Evolutionary conservation across 495 filamentous ascomycete species (phyloP).

Genomic region (Aspergillus avenaceus): DNA sequence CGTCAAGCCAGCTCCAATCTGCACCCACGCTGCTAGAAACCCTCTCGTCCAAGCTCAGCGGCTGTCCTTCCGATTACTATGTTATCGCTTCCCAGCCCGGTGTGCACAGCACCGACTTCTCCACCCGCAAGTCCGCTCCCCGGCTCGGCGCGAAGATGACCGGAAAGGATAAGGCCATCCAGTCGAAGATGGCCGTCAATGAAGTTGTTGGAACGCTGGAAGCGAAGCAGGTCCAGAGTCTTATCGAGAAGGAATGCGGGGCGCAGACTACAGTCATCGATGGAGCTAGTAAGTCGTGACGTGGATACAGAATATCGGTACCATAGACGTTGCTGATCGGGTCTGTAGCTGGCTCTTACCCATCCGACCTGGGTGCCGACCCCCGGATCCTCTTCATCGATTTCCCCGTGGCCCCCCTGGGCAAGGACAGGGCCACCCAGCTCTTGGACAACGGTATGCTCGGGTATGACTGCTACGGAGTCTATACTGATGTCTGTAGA

Average conservation of each 20-base stretch:
- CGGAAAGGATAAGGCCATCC: conserved; percentile 44
- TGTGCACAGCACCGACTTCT: conserved; percentile 62
- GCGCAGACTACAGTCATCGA: conserved; percentile 51
- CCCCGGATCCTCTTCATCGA: conserved; percentile 49
- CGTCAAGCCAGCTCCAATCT: conserved; percentile 41
- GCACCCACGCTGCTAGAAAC: conserved; percentile 31
- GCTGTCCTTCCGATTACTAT: conserved; percentile 75
- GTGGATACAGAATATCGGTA: not conserved
- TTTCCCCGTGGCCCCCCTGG: conserved; percentile 45
- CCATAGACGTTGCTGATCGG: conserved; percentile 12
- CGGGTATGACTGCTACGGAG: not conserved
- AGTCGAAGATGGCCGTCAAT: conserved; percentile 48
- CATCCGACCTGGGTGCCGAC: conserved; percentile 37
- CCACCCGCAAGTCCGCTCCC: conserved; percentile 49
- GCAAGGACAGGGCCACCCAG: conserved; percentile 33
- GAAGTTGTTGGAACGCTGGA: conserved; percentile 63
- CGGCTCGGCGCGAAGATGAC: conserved; percentile 55
- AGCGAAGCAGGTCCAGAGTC: conserved; percentile 47
- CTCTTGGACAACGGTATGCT: conserved; percentile 47
- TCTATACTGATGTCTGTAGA: conserved; percentile 41
- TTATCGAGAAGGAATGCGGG: conserved; percentile 50
- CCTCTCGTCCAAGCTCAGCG: conserved; percentile 43
- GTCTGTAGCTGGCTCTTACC: conserved; percentile 40
- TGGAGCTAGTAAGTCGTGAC: conserved; percentile 54
- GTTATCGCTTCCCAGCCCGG: conserved; percentile 78